These are phyloP conservation scores for Coemansia sp. DNA, from an alignment of 192 early-diverging fungal genomes.

Conservation along the genomic window DNA sequence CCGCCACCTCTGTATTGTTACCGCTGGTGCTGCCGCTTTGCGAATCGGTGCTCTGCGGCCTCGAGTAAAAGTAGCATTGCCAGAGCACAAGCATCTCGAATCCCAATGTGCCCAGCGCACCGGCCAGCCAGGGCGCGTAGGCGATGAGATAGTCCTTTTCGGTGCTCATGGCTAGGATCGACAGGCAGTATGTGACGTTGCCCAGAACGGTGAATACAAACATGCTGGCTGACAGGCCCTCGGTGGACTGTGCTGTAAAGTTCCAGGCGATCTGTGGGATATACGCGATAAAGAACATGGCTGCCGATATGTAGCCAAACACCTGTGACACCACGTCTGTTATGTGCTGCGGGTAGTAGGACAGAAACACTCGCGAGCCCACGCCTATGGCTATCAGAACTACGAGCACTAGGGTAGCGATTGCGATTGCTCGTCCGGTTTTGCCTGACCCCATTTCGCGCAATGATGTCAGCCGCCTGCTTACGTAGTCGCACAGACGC, in stretches of 20 bases:
- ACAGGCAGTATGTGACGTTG: slow-evolving; percentile 56
- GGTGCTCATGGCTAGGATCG: slow-evolving; percentile 36
- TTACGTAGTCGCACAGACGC: too few relatives aligned
- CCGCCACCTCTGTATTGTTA: slow-evolving; percentile 2
- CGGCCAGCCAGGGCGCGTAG: slow-evolving; percentile 46
- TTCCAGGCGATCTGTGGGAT: slow-evolving; percentile 85
- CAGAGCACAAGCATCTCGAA: slow-evolving; percentile 40
- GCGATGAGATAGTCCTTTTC: slow-evolving; percentile 34
- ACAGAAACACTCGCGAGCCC: slow-evolving; percentile 21
- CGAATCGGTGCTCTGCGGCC: slow-evolving; percentile 1
- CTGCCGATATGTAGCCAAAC: slow-evolving; percentile 70
- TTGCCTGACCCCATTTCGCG: slow-evolving; percentile 16
- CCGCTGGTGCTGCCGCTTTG: background rate
- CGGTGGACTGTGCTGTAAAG: slow-evolving; percentile 62
- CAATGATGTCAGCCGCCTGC: slow-evolving; percentile 9
- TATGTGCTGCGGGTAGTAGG: slow-evolving; percentile 33
- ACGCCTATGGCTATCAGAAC: slow-evolving; percentile 14
- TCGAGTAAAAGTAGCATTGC: slow-evolving; percentile 47
- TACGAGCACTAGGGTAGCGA: slow-evolving; percentile 16
- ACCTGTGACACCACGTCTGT: slow-evolving; percentile 56
- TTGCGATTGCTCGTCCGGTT: slow-evolving; percentile 19
- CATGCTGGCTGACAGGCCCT: slow-evolving; percentile 79
- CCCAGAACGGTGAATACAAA: slow-evolving; percentile 80
- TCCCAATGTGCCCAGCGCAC: slow-evolving; percentile 44
- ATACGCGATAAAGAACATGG: slow-evolving; percentile 67